phyloP scores from a whole-genome alignment of 305 asterid genomes.

The Fraxinus paxiana region DNA sequence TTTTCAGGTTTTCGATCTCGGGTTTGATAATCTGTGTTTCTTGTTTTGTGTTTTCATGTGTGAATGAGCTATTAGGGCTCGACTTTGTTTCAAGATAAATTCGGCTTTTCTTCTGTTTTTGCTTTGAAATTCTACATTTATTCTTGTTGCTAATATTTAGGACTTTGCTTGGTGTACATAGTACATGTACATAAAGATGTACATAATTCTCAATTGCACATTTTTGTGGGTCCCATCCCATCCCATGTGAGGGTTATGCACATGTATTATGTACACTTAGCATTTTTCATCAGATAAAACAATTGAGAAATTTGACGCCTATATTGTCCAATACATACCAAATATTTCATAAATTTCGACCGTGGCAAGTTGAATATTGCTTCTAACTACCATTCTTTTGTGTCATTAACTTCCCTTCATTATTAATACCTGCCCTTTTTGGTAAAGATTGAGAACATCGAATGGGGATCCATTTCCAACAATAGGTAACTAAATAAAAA shows the following conservation, averaged over 20 bases:
- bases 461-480: neutral
- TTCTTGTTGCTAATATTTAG: constrained; percentile 12
- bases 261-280: no score
- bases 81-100: constrained; percentile 25
- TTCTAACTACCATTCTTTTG: neutral
- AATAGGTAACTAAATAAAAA: constrained; percentile 3
- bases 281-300: neutral
- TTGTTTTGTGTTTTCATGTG: constrained; percentile 18
- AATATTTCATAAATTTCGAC: neutral
- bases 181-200: no score
- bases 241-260: no score
- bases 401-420: neutral
- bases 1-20: constrained; percentile 36
- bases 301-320: neutral
- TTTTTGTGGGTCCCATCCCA: no score
- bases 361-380: neutral
- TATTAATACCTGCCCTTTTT: neutral
- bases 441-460: neutral
- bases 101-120: constrained; percentile 26
- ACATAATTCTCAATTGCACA: no score
- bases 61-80: constrained; percentile 33
- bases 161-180: no score
- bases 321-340: neutral
- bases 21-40: constrained; percentile 36
- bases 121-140: constrained; percentile 20